A percentile compares a stretch with the other conserved stretches of the same genome.
These are phyloP conservation scores for Aspergillus nidulans DNA, from an alignment of 495 filamentous ascomycete species.

Conservation along the genomic window DNA sequence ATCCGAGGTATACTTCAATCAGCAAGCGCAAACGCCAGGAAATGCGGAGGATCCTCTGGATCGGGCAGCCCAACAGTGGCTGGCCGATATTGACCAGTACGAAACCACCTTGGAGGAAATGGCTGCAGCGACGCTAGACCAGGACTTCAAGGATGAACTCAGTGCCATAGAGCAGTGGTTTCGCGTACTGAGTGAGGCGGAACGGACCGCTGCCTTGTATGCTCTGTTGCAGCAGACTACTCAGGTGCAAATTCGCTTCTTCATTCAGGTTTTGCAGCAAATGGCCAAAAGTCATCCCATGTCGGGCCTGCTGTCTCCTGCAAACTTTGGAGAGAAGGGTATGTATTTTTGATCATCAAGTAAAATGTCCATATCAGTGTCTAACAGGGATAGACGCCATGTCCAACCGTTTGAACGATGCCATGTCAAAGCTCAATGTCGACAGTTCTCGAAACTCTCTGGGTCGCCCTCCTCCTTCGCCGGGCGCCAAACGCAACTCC, in stretches of 20 bases:
- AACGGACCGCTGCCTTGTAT: constrained; percentile 92
- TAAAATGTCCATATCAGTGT: background rate
- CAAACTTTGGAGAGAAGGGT: constrained; percentile 95
- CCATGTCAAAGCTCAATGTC: constrained; percentile 91
- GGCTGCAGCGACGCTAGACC: constrained; percentile 94
- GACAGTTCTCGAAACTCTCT: constrained; percentile 84
- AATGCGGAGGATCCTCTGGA: constrained; percentile 82
- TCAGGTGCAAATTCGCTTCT: constrained; percentile 98
- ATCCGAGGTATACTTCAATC: constrained; percentile 87
- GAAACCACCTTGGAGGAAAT: constrained; percentile 97
- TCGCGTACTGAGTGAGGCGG: constrained; percentile 91
- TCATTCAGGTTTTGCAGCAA: constrained; percentile 96
- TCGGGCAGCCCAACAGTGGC: constrained; percentile 95
- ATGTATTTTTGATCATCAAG: constrained; percentile 16
- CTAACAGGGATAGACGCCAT: constrained; percentile 70
- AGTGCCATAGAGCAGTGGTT: constrained; percentile 99
- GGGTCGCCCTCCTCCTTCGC: constrained; percentile 71
- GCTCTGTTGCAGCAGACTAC: constrained; percentile 96
- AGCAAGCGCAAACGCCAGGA: constrained; percentile 58
- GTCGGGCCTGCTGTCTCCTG: constrained; percentile 91
- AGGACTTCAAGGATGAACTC: constrained; percentile 99
- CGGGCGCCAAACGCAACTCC: constrained; percentile 81
- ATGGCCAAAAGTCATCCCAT: constrained; percentile 98
- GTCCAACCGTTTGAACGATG: constrained; percentile 93
- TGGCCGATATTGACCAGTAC: constrained; percentile 96